These are phyloP conservation scores for Pholiota adiposa DNA, from an alignment of 1,284 basidiomycete genomes.

Conservation along the genomic window DNA sequence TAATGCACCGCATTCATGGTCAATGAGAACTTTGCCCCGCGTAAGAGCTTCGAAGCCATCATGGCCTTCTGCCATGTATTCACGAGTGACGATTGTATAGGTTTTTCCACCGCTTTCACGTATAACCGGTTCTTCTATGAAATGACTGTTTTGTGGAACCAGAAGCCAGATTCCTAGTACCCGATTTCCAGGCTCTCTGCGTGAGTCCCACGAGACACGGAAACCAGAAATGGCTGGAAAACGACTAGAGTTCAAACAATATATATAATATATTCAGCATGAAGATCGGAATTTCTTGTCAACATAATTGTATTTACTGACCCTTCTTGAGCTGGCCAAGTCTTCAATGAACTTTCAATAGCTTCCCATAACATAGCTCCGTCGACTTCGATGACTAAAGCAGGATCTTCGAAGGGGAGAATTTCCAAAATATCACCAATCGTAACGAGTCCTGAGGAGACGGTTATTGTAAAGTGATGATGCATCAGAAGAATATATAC, in stretches of 20 bases:
- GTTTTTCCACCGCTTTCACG: constrained; percentile 57
- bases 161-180: constrained; percentile 75
- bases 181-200: constrained; percentile 68
- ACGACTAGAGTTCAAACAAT: constrained; percentile 68
- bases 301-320: constrained; percentile 32
- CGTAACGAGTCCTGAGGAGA: constrained; percentile 64
- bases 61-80: constrained; percentile 79
- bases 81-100: constrained; percentile 80
- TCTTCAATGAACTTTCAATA: constrained; percentile 75
- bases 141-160: constrained; percentile 48
- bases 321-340: constrained; percentile 94
- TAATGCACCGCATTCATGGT: constrained; percentile 84
- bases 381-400: constrained; percentile 83
- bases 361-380: constrained; percentile 84
- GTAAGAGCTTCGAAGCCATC: constrained; percentile 82
- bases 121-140: constrained; percentile 58
- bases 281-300: not conserved
- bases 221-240: constrained; percentile 92
- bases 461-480: constrained; percentile 2
- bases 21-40: constrained; percentile 72
- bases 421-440: constrained; percentile 89
- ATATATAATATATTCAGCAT: no score
- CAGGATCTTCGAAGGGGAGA: constrained; percentile 87
- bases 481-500: constrained; percentile 1
- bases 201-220: constrained; percentile 87